These are phyloP conservation scores for Evernia prunastri DNA, from an alignment of 495 filamentous ascomycete genomes.

Conservation along the genomic window DNA sequence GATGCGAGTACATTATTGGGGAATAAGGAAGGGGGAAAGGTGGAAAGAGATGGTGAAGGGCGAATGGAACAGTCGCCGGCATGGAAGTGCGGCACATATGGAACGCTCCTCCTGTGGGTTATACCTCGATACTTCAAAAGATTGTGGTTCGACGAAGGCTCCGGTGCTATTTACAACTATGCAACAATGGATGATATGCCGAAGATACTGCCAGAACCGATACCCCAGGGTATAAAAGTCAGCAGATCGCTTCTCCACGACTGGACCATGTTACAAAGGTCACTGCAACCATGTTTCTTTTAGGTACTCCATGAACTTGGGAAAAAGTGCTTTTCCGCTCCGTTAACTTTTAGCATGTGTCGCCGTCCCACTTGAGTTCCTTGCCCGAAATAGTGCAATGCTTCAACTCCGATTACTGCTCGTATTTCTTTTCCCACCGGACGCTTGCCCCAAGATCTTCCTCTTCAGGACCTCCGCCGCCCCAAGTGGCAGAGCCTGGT, in stretches of 20 bases:
- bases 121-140: not conserved
- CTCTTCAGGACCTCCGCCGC: constrained; percentile 26
- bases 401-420: constrained; percentile 9
- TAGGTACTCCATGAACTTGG: not conserved
- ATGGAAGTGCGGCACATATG: not conserved
- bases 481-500: constrained; percentile 20
- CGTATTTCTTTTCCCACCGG: constrained; percentile 14
- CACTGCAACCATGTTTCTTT: not conserved
- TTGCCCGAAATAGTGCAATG: not conserved
- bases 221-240: not conserved
- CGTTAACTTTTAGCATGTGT: not conserved
- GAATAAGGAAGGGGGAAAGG: constrained; percentile 27
- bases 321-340: not conserved
- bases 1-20: constrained; percentile 83
- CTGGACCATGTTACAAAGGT: not conserved
- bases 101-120: not conserved
- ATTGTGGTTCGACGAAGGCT: not conserved
- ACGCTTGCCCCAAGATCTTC: constrained; percentile 25
- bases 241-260: not conserved
- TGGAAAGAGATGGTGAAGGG: not conserved
- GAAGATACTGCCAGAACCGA: not conserved
- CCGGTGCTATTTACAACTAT: not conserved
- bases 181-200: not conserved
- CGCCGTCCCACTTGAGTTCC: not conserved
- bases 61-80: not conserved